Evolutionary conservation across 176 grass and related monocot species (phyloP).

Genomic region (Phyllostachys edulis): DNA sequence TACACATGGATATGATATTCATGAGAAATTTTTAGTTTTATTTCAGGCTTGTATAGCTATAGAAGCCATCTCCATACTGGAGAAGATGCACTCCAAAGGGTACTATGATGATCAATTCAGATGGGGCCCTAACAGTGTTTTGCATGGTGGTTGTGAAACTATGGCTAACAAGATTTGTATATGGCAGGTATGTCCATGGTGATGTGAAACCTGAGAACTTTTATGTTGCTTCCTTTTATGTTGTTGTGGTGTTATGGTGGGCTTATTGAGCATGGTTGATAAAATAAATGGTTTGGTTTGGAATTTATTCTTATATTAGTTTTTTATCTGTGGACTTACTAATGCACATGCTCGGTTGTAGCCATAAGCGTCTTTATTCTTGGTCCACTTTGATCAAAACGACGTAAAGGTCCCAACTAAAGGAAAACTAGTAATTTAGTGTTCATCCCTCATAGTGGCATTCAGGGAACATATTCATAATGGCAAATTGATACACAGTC

Average conservation of each 20-base stretch:
- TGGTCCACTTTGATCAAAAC: not conserved
- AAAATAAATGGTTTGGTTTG: not conserved
- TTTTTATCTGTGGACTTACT: not conserved
- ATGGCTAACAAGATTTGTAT: slow-evolving; percentile 40
- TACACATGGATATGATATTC: not conserved
- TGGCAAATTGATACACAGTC: not conserved
- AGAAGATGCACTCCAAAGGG: slow-evolving; percentile 97
- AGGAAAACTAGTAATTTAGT: not conserved
- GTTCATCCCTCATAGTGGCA: not conserved
- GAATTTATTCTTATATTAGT: not conserved
- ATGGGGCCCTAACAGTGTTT: slow-evolving; percentile 11
- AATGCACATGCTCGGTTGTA: not conserved
- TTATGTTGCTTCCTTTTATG: no score
- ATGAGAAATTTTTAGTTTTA: not conserved
- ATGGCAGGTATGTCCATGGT: slow-evolving; percentile 83
- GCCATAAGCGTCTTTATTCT: not conserved
- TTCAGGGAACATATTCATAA: not conserved
- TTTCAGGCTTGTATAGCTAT: slow-evolving; percentile 80
- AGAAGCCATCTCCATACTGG: slow-evolving; percentile 91
- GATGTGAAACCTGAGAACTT: slow-evolving; percentile 98
- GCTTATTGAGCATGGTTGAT: no score
- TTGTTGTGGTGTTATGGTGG: no score
- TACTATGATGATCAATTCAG: slow-evolving; percentile 33
- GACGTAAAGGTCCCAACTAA: not conserved
- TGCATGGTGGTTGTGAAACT: slow-evolving; percentile 18